A percentile compares a stretch with the other conserved stretches of the same genome.
phyloP scores from a whole-genome alignment of 164 flowering plant genomes.

The Nelumbo lutea region DNA sequence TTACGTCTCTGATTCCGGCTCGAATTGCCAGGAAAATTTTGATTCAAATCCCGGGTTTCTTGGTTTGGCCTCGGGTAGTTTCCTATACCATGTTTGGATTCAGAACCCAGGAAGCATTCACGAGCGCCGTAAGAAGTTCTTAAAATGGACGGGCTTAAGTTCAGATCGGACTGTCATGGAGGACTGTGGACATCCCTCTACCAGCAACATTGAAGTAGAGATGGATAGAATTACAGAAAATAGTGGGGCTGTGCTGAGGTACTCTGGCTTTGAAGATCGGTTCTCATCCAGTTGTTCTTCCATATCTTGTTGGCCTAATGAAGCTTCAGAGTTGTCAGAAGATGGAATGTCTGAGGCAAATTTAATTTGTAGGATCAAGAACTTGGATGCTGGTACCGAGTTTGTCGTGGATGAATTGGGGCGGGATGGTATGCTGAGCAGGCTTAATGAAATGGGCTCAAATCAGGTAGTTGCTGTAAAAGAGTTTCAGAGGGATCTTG shows the following conservation, averaged over 20 bases:
- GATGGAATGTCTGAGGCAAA: slow-evolving; percentile 20
- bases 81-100: slow-evolving; percentile 51
- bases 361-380: slow-evolving; percentile 23
- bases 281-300: slow-evolving; percentile 4
- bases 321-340: background rate
- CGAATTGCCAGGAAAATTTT: slow-evolving; percentile 36
- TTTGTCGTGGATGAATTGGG: slow-evolving; percentile 28
- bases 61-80: slow-evolving; percentile 10
- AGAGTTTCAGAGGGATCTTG: slow-evolving; percentile 36
- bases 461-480: slow-evolving; percentile 31
- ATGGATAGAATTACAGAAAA: slow-evolving; percentile 27
- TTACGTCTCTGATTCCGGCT: slow-evolving; percentile 50
- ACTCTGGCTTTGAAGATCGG: slow-evolving; percentile 19
- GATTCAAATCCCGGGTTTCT: slow-evolving; percentile 13
- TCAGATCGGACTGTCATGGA: slow-evolving; percentile 21
- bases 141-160: slow-evolving; percentile 49
- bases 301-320: slow-evolving; percentile 9
- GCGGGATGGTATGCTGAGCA: slow-evolving; percentile 28
- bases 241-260: slow-evolving; percentile 47
- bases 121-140: slow-evolving; percentile 57
- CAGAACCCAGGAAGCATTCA: slow-evolving; percentile 40
- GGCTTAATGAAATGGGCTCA: slow-evolving; percentile 39
- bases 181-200: slow-evolving; percentile 16
- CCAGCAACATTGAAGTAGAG: slow-evolving; percentile 11
- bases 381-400: slow-evolving; percentile 38